Percentiles rank a stretch among this genome's conserved stretches.
These are phyloP conservation scores for Tricladium varicosporioides DNA, from an alignment of 2,329 filamentous ascomycete species.

Conservation along the genomic window DNA sequence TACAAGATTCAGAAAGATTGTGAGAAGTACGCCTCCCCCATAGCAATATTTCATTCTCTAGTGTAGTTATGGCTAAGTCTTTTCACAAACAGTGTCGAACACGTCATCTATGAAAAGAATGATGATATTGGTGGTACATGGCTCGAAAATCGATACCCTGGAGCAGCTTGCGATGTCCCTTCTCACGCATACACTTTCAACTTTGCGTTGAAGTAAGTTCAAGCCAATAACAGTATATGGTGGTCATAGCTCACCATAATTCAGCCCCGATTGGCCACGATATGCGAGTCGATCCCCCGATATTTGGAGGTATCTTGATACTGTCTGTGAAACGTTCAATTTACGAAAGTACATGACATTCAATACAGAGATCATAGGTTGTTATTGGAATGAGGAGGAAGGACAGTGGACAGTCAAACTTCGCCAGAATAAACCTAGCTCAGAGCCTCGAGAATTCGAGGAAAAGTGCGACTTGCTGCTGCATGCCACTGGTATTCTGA, in stretches of 20 bases:
- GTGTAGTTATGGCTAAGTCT: neutral
- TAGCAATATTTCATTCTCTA: no score
- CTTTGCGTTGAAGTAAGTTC: slow-evolving; percentile 51
- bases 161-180: slow-evolving; percentile 22
- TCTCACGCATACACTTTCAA: slow-evolving; percentile 41
- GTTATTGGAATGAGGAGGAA: slow-evolving; percentile 46
- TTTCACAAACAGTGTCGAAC: slow-evolving; percentile 1
- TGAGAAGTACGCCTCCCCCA: slow-evolving; percentile 18
- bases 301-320: slow-evolving; percentile 49
- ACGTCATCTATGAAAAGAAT: slow-evolving; percentile 38
- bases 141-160: slow-evolving; percentile 44
- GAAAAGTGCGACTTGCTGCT: slow-evolving; percentile 27
- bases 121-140: slow-evolving; percentile 46
- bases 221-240: neutral
- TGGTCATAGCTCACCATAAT: neutral
- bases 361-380: slow-evolving; percentile 45
- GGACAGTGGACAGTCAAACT: slow-evolving; percentile 50
- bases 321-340: slow-evolving; percentile 47
- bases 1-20: slow-evolving; percentile 46
- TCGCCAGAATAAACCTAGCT: slow-evolving; percentile 34
- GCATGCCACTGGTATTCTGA: slow-evolving; percentile 27
- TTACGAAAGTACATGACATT: slow-evolving; percentile 52
- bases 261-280: slow-evolving; percentile 49
- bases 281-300: slow-evolving; percentile 58
- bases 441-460: slow-evolving; percentile 19